A percentile compares a stretch with the other conserved stretches of the same genome.
Conservation (phyloP, 768 basidiomycete genomes). For the Agaricus subrufescens region DNA sequence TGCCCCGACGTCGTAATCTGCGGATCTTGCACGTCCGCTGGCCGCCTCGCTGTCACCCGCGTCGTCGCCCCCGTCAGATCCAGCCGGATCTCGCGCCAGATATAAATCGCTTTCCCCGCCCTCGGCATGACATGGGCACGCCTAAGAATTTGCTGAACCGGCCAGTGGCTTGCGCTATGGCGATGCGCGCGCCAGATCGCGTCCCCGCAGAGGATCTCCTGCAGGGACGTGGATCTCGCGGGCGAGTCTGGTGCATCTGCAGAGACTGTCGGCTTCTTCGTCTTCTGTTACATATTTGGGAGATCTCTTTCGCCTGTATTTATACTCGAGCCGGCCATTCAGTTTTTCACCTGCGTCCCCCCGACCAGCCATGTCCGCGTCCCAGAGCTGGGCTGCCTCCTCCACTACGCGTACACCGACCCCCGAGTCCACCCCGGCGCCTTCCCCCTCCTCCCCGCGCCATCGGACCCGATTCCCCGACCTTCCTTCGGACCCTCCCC, state of each 20-base stretch:
- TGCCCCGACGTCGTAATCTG: neutral
- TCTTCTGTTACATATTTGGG: constrained; percentile 10
- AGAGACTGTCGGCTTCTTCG: neutral
- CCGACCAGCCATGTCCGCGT: constrained; percentile 3
- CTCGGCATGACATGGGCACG: too few relatives aligned
- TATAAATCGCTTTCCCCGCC: too few relatives aligned
- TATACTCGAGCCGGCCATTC: neutral
- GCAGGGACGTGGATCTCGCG: neutral
- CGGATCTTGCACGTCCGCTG: neutral
- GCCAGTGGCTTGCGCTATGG: too few relatives aligned
- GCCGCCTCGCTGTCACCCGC: neutral
- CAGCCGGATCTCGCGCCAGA: too few relatives aligned
- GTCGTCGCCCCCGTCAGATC: too few relatives aligned
- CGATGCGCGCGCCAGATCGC: too few relatives aligned
- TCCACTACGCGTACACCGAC: constrained; percentile 12
- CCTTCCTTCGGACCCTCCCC: neutral
- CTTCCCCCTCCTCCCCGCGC: neutral
- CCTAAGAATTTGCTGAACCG: too few relatives aligned
- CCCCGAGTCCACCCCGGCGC: neutral
- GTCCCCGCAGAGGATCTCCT: neutral
- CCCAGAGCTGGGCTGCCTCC: constrained; percentile 2
- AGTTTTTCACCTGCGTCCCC: neutral
- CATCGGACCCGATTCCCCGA: constrained; percentile 6
- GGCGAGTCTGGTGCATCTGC: neutral
- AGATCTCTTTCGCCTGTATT: neutral